These are phyloP conservation scores for Blastocystis sp. DNA, from an alignment of 352 stramenopile genomes.

Conservation along the genomic window DNA sequence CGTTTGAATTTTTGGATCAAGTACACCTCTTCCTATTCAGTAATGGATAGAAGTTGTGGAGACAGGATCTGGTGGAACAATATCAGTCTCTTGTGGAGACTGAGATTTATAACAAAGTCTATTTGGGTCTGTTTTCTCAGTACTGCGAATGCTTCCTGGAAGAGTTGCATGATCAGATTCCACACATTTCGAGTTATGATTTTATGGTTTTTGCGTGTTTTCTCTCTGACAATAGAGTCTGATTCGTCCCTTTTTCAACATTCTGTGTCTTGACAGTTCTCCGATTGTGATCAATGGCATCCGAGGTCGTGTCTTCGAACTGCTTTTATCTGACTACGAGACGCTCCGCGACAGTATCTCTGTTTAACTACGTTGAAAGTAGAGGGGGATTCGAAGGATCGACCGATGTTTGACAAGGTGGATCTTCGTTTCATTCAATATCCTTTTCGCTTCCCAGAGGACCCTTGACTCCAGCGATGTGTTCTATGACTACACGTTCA, in stretches of 20 bases:
- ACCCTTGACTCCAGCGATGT: not conserved
- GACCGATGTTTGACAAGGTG: not conserved
- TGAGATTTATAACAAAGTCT: not conserved
- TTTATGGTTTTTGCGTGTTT: not conserved
- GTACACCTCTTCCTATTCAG: not conserved
- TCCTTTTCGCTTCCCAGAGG: not conserved
- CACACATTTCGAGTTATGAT: constrained; percentile 37
- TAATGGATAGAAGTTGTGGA: constrained; percentile 15
- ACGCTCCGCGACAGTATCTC: not conserved
- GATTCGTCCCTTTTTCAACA: not conserved
- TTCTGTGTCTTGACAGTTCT: not conserved
- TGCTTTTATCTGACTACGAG: not conserved
- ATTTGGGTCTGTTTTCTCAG: not conserved
- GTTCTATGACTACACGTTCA: not conserved
- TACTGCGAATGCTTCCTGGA: constrained; percentile 53
- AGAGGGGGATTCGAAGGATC: not conserved
- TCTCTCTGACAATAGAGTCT: not conserved
- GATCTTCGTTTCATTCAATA: constrained; percentile 51
- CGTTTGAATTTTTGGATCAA: not conserved
- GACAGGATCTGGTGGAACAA: not conserved
- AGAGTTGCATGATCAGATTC: not conserved
- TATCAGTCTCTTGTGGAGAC: not conserved
- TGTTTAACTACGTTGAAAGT: not conserved
- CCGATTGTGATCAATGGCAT: not conserved
- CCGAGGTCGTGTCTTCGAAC: not conserved